A percentile compares a stretch with the other conserved stretches of the same genome.
phyloP scores from a whole-genome alignment of 495 filamentous ascomycete species.

The Corynascus novoguineensis region DNA sequence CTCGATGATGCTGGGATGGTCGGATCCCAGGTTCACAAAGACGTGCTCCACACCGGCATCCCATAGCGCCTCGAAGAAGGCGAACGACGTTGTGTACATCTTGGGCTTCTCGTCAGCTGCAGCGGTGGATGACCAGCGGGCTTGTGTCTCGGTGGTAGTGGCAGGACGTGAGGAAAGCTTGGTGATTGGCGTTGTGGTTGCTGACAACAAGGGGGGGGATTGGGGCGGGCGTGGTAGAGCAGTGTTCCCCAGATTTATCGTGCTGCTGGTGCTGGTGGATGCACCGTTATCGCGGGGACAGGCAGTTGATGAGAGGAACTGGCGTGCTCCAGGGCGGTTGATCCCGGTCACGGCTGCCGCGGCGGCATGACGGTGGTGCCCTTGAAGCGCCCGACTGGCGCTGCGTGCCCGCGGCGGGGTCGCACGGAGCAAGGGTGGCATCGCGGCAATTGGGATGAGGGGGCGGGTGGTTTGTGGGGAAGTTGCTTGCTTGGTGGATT shows the following conservation, averaged over 20 bases:
- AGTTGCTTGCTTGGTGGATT: background rate
- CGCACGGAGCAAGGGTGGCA: conserved; percentile 17
- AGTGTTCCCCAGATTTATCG: background rate
- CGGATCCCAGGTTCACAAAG: conserved; percentile 94
- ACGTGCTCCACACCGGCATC: conserved; percentile 83
- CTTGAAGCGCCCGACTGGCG: conserved; percentile 5
- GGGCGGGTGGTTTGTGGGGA: background rate
- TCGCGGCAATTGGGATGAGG: conserved; percentile 15
- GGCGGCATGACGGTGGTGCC: background rate
- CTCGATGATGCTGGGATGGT: conserved; percentile 88
- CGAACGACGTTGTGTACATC: conserved; percentile 54
- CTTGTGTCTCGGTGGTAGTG: background rate
- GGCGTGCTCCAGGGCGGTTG: background rate
- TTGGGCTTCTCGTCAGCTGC: conserved; percentile 11
- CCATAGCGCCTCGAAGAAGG: conserved; percentile 95
- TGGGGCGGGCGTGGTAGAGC: background rate
- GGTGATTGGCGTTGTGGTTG: background rate
- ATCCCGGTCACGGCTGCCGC: conserved; percentile 9
- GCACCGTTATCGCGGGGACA: background rate
- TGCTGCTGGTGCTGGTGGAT: background rate
- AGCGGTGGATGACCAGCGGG: conserved; percentile 5
- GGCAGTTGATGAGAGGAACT: conserved; percentile 8
- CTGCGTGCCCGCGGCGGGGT: conserved; percentile 9
- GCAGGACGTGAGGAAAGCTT: background rate
- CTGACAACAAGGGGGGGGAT: background rate